phyloP scores from a whole-genome alignment of 371 early-diverging fungal genomes.

The Mortierella sp. region DNA sequence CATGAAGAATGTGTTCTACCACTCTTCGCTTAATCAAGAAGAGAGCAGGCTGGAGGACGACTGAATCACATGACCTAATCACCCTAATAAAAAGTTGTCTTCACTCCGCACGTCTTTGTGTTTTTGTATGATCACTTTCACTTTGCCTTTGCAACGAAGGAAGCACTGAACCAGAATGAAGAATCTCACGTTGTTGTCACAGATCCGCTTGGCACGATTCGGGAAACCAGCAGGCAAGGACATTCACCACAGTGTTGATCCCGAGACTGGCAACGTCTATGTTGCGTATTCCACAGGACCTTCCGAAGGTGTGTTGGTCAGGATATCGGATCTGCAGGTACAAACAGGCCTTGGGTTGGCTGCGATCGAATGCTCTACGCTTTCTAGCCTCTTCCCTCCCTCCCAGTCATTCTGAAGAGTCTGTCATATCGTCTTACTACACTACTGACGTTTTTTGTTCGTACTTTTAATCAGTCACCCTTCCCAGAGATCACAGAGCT shows the following conservation, averaged over 20 bases:
- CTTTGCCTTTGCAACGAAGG: conserved; percentile 2
- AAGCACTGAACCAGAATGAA: conserved; percentile 42
- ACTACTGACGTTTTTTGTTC: too few relatives aligned
- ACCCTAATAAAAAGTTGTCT: background rate
- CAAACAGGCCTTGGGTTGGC: too few relatives aligned
- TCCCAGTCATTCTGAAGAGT: too few relatives aligned
- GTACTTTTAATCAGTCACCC: conserved; percentile 50
- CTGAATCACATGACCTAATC: background rate
- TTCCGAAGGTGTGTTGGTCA: conserved; percentile 37
- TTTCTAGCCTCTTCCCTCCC: too few relatives aligned
- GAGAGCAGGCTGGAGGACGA: too few relatives aligned
- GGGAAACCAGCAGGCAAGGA: conserved; percentile 41
- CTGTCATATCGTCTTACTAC: too few relatives aligned
- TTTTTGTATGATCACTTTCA: too few relatives aligned
- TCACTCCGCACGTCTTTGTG: background rate
- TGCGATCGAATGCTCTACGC: too few relatives aligned
- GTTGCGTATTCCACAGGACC: conserved; percentile 59
- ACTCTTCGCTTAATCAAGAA: too few relatives aligned
- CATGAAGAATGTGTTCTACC: too few relatives aligned
- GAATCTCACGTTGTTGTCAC: conserved; percentile 56
- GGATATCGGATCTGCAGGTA: conserved; percentile 43
- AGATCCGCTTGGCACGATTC: conserved; percentile 45
- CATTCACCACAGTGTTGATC: conserved; percentile 62
- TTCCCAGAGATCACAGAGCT: conserved; percentile 49
- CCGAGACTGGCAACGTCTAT: conserved; percentile 61